Conservation (phyloP, 345 rosid species). For the Trapa bicornis region DNA sequence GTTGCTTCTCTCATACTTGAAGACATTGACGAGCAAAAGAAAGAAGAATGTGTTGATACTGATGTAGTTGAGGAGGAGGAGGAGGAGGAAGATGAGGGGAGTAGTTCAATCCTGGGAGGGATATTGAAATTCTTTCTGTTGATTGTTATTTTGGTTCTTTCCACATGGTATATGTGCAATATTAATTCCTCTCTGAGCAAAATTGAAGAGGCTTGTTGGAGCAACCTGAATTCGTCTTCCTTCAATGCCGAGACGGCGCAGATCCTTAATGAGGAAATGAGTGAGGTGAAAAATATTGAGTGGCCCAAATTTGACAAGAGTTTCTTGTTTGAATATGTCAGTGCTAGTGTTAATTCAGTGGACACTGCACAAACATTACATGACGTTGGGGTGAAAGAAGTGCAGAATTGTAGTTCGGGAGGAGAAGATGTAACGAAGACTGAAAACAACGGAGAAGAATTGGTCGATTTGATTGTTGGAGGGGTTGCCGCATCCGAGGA, state of each 20-base stretch:
- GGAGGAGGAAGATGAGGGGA: conserved; percentile 16
- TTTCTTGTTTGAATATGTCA: neutral
- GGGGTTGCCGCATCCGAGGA: neutral
- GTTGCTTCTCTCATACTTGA: conserved; percentile 12
- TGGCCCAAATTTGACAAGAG: neutral
- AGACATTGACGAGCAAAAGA: conserved; percentile 11
- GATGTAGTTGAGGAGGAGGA: conserved; percentile 5
- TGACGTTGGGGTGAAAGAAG: neutral
- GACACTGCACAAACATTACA: neutral
- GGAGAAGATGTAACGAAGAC: no score
- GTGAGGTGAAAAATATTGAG: neutral
- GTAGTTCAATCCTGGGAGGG: conserved; percentile 17
- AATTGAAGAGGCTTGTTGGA: conserved; percentile 5
- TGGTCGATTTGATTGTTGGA: neutral
- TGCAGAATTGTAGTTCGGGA: neutral
- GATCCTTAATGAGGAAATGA: neutral
- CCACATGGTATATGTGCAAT: conserved; percentile 22
- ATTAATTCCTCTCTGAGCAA: conserved; percentile 19
- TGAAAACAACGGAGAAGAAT: no score
- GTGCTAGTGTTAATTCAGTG: neutral
- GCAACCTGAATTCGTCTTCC: conserved; percentile 10
- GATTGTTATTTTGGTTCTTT: conserved; percentile 19
- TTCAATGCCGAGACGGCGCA: neutral
- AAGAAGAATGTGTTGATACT: conserved; percentile 15
- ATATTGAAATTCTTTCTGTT: conserved; percentile 14